phyloP scores from a whole-genome alignment of 140 eudicot species.

The Stevia rebaudiana region DNA sequence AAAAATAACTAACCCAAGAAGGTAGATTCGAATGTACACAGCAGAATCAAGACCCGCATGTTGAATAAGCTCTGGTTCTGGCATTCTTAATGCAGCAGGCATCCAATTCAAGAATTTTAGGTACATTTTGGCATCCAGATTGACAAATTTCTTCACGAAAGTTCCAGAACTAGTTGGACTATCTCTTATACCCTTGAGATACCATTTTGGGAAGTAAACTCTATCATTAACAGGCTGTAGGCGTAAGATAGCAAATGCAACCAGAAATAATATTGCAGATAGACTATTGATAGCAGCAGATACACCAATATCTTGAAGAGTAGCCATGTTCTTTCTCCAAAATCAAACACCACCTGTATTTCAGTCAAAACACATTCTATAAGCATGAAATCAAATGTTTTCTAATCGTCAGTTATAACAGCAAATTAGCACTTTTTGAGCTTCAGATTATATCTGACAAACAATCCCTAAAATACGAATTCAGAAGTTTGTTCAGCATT shows the following conservation, averaged over 20 bases:
- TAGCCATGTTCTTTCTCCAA: slow-evolving; percentile 54
- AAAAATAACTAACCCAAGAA: slow-evolving; percentile 72
- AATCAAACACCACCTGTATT: slow-evolving; percentile 29
- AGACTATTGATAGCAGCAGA: slow-evolving; percentile 69
- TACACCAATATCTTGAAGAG: slow-evolving; percentile 57
- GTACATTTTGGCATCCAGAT: slow-evolving; percentile 72
- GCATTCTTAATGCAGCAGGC: slow-evolving; percentile 97
- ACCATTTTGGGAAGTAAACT: slow-evolving; percentile 98
- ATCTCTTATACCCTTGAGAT: slow-evolving; percentile 79
- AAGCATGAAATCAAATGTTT: not conserved
- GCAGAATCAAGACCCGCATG: slow-evolving; percentile 99
- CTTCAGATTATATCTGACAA: slow-evolving; percentile 5
- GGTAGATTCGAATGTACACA: slow-evolving; percentile 81
- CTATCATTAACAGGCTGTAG: slow-evolving; percentile 93
- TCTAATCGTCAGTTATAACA: not conserved
- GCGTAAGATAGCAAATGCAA: slow-evolving; percentile 84
- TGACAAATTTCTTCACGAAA: slow-evolving; percentile 57
- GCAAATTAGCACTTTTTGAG: not conserved
- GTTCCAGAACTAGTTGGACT: slow-evolving; percentile 66
- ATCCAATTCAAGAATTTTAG: slow-evolving; percentile 80
- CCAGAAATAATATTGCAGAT: slow-evolving; percentile 67
- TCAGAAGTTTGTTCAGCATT: not conserved
- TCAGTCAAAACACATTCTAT: slow-evolving; percentile 7
- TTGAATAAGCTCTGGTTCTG: slow-evolving; percentile 85
- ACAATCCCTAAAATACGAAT: not conserved